phyloP scores from a whole-genome alignment of 2,329 filamentous ascomycete genomes.

The Alternaria infectoria region DNA sequence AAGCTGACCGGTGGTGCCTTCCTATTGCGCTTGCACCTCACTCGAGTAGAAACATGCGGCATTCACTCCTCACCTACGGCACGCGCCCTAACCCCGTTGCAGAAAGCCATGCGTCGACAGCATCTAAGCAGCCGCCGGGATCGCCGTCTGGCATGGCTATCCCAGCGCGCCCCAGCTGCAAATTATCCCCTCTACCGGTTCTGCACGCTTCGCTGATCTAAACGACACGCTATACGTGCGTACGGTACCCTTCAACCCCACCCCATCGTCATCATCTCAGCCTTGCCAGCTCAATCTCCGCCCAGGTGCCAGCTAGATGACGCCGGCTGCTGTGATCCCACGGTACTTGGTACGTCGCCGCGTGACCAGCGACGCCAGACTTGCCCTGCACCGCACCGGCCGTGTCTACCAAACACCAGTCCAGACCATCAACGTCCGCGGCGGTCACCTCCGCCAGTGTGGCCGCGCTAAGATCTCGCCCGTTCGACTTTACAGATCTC shows the following conservation, averaged over 20 bases:
- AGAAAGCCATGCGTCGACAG: neutral
- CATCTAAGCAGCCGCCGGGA: neutral
- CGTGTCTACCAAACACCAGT: neutral
- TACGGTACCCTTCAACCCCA: neutral
- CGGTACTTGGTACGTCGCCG: neutral
- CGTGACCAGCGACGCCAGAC: neutral
- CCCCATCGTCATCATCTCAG: conserved; percentile 6
- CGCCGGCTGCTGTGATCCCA: neutral
- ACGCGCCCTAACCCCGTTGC: neutral
- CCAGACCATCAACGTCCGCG: neutral
- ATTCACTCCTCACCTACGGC: neutral
- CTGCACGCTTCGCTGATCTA: conserved; percentile 28
- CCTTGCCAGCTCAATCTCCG: neutral
- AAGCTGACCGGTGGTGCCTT: conserved; percentile 13
- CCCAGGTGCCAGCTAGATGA: neutral
- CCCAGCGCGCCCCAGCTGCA: neutral
- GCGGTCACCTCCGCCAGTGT: conserved; percentile 6
- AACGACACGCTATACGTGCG: conserved; percentile 2
- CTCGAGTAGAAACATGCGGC: conserved; percentile 3
- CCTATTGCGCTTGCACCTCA: conserved; percentile 8
- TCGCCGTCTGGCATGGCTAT: neutral
- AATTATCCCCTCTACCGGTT: conserved; percentile 30
- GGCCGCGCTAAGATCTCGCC: conserved; percentile 30
- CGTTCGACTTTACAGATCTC: conserved; percentile 22
- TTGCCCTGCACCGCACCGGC: neutral